Percentiles rank a stretch among this genome's conserved stretches.
Conservation (phyloP, 2,329 filamentous ascomycete species). For the Aspergillus sojae region DNA sequence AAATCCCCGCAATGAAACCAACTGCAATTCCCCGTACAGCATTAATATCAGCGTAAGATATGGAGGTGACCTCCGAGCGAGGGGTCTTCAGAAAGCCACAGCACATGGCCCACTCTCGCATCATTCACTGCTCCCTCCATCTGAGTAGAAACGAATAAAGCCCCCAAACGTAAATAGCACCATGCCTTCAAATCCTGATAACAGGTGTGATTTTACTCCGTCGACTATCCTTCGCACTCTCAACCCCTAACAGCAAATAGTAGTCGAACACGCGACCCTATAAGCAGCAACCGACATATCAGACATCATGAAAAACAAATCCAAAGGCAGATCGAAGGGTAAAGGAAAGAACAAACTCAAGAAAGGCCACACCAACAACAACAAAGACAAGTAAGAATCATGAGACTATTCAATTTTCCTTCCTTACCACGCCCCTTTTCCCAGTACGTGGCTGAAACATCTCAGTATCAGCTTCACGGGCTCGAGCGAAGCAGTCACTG, state of each 20-base stretch:
- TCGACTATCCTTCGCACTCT: background rate
- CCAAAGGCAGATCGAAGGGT: background rate
- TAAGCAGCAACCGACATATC: background rate
- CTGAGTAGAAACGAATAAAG: background rate
- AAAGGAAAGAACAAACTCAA: background rate
- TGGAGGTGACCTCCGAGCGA: background rate
- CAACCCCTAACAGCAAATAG: too few species aligned
- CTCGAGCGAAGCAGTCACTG: background rate
- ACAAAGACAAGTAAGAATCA: background rate
- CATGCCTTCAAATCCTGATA: background rate
- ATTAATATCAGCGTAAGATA: background rate
- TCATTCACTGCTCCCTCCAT: background rate
- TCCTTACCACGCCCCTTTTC: background rate
- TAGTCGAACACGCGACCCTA: background rate
- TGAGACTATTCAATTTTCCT: background rate
- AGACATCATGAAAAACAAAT: background rate
- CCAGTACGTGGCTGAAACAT: background rate
- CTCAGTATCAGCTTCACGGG: background rate
- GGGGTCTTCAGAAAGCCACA: background rate
- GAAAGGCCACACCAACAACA: background rate
- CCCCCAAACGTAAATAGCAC: background rate
- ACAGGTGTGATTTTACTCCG: background rate
- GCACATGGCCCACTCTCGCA: background rate
- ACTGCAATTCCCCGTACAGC: background rate
- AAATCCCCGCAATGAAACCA: background rate